Evolutionary conservation across 2,329 filamentous ascomycete genomes (phyloP).

Genomic region (Aspergillus tamarii): DNA sequence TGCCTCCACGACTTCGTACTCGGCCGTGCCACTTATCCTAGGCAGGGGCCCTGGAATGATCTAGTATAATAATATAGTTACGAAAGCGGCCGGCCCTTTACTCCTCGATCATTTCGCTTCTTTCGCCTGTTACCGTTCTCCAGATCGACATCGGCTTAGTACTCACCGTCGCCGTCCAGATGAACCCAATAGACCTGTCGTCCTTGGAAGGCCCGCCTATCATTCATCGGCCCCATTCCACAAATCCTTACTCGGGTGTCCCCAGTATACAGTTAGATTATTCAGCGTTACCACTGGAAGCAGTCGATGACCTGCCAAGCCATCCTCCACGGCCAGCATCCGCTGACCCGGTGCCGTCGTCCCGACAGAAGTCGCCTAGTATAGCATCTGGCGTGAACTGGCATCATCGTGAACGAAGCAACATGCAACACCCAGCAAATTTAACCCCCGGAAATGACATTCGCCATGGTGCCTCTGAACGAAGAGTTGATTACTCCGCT

Average conservation of each 20-base stretch:
- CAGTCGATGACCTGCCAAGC: not conserved
- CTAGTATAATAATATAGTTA: conserved; percentile 3
- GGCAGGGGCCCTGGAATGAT: not conserved
- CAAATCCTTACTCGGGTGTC: conserved; percentile 7
- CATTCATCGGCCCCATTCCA: conserved; percentile 15
- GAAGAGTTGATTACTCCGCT: not conserved
- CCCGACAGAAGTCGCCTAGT: not conserved
- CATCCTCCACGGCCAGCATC: conserved; percentile 23
- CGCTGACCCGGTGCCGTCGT: conserved; percentile 14
- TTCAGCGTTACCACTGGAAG: not conserved
- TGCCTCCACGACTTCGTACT: conserved; percentile 17
- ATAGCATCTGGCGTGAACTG: not conserved
- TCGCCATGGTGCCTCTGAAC: not conserved
- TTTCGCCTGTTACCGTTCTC: not conserved
- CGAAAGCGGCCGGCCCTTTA: not conserved
- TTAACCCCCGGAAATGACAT: not conserved
- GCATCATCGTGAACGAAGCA: not conserved
- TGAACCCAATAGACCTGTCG: conserved; percentile 34
- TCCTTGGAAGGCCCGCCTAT: conserved; percentile 41
- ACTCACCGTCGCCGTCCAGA: not conserved
- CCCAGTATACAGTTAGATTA: conserved; percentile 21
- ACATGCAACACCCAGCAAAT: not conserved
- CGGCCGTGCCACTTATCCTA: conserved; percentile 11
- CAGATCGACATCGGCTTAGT: not conserved
- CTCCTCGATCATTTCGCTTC: not conserved